Percentiles rank a stretch among this genome's conserved stretches.
Evolutionary conservation across 257 asterid genomes (phyloP).

Genomic region (Cinchona pubescens): DNA sequence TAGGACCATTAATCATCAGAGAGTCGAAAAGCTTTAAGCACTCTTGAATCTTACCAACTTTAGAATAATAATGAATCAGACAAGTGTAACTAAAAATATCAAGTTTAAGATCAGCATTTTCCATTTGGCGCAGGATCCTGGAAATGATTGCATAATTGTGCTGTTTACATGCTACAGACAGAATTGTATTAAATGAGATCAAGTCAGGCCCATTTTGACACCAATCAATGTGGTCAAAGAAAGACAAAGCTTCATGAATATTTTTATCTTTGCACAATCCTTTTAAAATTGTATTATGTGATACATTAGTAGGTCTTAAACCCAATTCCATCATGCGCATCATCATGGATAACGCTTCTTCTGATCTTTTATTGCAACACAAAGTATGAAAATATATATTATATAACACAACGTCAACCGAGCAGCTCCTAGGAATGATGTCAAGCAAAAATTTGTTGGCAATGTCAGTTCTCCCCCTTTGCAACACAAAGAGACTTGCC

Average conservation of each 20-base stretch:
- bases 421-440: slow-evolving; percentile 33
- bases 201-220: slow-evolving; percentile 46
- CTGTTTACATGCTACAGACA: slow-evolving; percentile 57
- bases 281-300: slow-evolving; percentile 52
- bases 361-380: slow-evolving; percentile 32
- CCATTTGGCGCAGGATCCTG: slow-evolving; percentile 43
- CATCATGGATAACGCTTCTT: slow-evolving; percentile 43
- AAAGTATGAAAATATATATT: slow-evolving; percentile 49
- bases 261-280: slow-evolving; percentile 48
- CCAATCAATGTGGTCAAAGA: slow-evolving; percentile 43
- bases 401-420: slow-evolving; percentile 36
- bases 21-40: slow-evolving; percentile 43
- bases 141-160: slow-evolving; percentile 33
- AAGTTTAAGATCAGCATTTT: slow-evolving; percentile 35
- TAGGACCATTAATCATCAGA: slow-evolving; percentile 40
- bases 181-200: slow-evolving; percentile 50
- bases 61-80: slow-evolving; percentile 47
- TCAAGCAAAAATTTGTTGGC: slow-evolving; percentile 35
- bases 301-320: slow-evolving; percentile 41
- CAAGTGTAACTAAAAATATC: slow-evolving; percentile 51
- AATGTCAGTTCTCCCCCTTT: slow-evolving; percentile 37
- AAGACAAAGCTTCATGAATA: slow-evolving; percentile 36
- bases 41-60: slow-evolving; percentile 27
- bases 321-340: slow-evolving; percentile 38
- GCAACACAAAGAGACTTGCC: slow-evolving; percentile 61